Evolutionary conservation across 371 early-diverging fungal species (phyloP), one percentile per base, ranked within the genome.

Genomic region (Mortierella sp.): DNA sequence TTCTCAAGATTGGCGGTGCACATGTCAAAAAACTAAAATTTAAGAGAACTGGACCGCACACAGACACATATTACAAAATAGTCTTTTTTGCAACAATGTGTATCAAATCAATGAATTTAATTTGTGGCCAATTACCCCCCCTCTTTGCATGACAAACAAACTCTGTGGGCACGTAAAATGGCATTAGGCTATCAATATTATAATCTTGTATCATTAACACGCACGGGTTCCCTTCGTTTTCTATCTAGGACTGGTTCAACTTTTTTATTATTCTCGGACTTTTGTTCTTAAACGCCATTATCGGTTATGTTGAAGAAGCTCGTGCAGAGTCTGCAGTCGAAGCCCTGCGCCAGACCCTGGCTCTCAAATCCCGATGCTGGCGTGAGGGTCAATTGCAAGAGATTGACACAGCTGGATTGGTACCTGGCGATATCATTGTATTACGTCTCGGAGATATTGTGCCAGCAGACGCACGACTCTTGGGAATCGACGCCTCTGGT

Each of bases 371-470:
- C 37, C 89, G 91, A 10, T 91, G 89, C 64, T 93, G 90, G 89
- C 89, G 98, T 66, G 89, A 95, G 66, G 92, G 92, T 40, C 77
- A 89, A 66, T 84, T 96, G 40, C 81, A 86, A 37, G 96, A 96
- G 68, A 86, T 96, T 10, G 93, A 94, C 32, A 90, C 96, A 10
- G 80, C 83, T 35, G 86, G 86, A 10, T 85, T 96, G 3, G 92
- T 94, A 12, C 95, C 96, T 10, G 97, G 97, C 9, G 97, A 98
- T 73, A 84, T 97, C 49, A 90, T 98, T 72, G 93, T 93, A 2
- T 85, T 97, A 7, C 90, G 95, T 55, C 80, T 96, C 35, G 99
- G 99, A 53, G 97, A 97, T 80, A 96, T 96, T 75, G 88, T 98
- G 35, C 97, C 97, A 31, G 99, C 98, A 10, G 98, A 98, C 75